A percentile compares a stretch with the other conserved stretches of the same genome.
Evolutionary conservation across 495 filamentous ascomycete genomes (phyloP).

Genomic region (Penicillium maclennaniae): DNA sequence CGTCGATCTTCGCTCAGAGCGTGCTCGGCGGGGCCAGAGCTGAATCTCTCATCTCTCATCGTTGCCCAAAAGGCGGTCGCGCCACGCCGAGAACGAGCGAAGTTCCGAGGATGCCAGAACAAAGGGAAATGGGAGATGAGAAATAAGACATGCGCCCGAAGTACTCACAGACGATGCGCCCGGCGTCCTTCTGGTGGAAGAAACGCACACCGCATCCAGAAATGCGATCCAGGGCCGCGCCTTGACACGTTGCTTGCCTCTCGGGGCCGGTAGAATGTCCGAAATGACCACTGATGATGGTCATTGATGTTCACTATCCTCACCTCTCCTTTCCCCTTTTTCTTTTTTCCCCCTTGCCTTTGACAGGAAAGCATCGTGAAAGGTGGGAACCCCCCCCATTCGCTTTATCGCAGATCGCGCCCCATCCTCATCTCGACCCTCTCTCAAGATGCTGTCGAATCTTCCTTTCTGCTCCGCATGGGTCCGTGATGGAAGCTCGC

Average conservation of each 20-base stretch:
- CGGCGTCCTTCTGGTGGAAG: background rate
- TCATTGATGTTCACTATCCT: background rate
- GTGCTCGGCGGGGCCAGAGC: conserved; percentile 17
- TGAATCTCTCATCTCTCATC: conserved; percentile 1
- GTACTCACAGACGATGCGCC: background rate
- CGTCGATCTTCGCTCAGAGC: conserved; percentile 20
- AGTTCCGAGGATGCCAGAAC: background rate
- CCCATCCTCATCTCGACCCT: background rate
- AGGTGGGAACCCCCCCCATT: background rate
- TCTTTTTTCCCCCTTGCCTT: background rate
- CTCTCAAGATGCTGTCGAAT: conserved; percentile 10
- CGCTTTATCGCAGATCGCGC: conserved; percentile 4
- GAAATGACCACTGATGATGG: background rate
- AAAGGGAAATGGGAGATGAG: background rate
- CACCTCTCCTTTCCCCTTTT: background rate
- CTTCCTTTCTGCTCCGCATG: conserved; percentile 14
- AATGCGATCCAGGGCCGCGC: background rate
- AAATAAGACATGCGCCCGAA: background rate
- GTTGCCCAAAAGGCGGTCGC: conserved; percentile 15
- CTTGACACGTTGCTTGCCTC: background rate
- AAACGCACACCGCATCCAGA: background rate
- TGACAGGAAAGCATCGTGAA: background rate
- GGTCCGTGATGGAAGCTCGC: conserved; percentile 17
- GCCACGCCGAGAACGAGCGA: background rate
- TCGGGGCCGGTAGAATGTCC: background rate